These are phyloP conservation scores for Alternaria longipes DNA, from an alignment of 2,329 filamentous ascomycete genomes.

Conservation along the genomic window DNA sequence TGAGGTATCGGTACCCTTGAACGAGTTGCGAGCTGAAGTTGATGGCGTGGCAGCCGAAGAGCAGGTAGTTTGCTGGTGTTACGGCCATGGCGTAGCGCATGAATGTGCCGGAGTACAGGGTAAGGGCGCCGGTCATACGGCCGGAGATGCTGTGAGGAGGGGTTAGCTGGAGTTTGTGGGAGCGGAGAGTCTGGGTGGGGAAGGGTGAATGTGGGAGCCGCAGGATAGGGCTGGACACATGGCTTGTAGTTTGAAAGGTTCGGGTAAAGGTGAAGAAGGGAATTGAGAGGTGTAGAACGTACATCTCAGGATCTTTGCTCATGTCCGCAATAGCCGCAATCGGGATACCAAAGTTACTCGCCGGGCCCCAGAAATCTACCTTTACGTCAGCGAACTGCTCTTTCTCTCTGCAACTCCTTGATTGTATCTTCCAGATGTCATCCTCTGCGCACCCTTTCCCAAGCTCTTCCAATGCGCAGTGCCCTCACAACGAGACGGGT, in stretches of 20 bases:
- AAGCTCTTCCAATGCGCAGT: constrained; percentile 1
- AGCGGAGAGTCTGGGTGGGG: neutral
- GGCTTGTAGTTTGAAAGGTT: neutral
- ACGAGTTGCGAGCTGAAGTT: constrained; percentile 69
- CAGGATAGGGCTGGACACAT: neutral
- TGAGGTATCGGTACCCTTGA: constrained; percentile 69
- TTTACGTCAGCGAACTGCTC: constrained; percentile 14
- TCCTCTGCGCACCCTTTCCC: constrained; percentile 1
- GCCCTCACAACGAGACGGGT: constrained; percentile 12
- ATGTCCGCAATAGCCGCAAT: constrained; percentile 64
- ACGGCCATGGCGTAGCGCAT: constrained; percentile 74
- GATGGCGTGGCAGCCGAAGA: constrained; percentile 72
- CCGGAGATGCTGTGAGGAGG: constrained; percentile 66
- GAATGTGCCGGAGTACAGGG: constrained; percentile 70
- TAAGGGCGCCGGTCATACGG: constrained; percentile 68
- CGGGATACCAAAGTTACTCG: constrained; percentile 64
- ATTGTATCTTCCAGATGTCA: neutral
- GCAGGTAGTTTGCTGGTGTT: constrained; percentile 70
- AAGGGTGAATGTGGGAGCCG: neutral
- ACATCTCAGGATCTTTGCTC: constrained; percentile 64
- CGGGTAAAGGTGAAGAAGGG: neutral
- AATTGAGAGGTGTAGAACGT: constrained; percentile 26
- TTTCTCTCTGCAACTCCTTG: neutral
- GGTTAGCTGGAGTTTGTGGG: constrained; percentile 3
- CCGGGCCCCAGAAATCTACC: constrained; percentile 63